phyloP scores from a whole-genome alignment of 768 basidiomycete species.

The Agrocybe praecox region DNA sequence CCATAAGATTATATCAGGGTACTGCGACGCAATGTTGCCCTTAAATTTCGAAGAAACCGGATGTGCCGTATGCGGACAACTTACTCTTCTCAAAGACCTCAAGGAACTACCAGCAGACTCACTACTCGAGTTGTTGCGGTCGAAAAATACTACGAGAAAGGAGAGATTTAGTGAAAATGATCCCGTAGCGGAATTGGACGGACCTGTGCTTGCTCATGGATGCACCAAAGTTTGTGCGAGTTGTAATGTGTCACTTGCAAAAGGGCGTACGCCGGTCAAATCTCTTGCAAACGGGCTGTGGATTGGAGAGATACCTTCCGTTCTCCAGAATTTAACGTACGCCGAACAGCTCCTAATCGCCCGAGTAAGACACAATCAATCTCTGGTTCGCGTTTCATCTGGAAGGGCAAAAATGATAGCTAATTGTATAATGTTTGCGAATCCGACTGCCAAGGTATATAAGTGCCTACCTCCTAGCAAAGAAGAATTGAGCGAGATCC shows the following conservation, averaged over 20 bases:
- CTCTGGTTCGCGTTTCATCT: constrained; percentile 28
- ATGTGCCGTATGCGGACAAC: no score
- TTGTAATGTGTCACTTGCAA: constrained; percentile 10
- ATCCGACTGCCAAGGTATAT: constrained; percentile 33
- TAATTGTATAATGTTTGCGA: constrained; percentile 33
- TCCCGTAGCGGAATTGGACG: no score
- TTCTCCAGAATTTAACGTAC: constrained; percentile 25
- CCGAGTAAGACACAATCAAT: constrained; percentile 26
- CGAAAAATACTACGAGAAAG: no score
- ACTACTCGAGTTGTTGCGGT: no score
- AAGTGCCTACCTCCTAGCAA: constrained; percentile 28
- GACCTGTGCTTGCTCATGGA: constrained; percentile 15
- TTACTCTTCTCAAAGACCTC: no score
- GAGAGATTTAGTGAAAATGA: no score
- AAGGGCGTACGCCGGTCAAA: constrained; percentile 19
- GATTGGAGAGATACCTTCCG: constrained; percentile 34
- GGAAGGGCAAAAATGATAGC: constrained; percentile 34
- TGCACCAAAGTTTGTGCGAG: constrained; percentile 16
- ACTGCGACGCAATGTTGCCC: no score
- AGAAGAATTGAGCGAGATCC: constrained; percentile 28
- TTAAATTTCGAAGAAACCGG: no score
- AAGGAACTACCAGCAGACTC: no score
- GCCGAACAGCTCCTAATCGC: constrained; percentile 27
- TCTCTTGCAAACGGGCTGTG: constrained; percentile 37
- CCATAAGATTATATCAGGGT: no score